Percentiles rank a stretch among this genome's conserved stretches.
Evolutionary conservation across 2,329 filamentous ascomycete species (phyloP).

Genomic region (Diaporthe nobilis): DNA sequence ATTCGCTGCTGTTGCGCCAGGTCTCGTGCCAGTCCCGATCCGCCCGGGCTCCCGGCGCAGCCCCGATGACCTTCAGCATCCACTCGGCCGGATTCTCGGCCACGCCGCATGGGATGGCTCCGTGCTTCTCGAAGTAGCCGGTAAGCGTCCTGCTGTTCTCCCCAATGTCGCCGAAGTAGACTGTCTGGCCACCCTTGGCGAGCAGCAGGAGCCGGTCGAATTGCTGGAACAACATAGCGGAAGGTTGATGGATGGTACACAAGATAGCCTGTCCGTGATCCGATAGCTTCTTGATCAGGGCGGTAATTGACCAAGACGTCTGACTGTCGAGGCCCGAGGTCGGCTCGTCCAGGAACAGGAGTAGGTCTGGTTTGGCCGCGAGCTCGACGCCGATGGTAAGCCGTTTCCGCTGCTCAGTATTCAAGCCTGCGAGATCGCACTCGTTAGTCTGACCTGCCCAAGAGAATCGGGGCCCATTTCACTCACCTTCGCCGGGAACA

Average conservation of each 20-base stretch:
- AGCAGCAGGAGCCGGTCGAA: conserved; percentile 85
- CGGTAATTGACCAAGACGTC: conserved; percentile 90
- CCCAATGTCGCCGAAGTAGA: conserved; percentile 85
- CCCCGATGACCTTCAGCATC: conserved; percentile 77
- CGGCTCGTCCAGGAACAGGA: conserved; percentile 94
- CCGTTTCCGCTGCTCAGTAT: conserved; percentile 49
- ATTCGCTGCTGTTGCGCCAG: conserved; percentile 74
- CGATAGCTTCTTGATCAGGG: conserved; percentile 87
- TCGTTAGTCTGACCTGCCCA: conserved; percentile 2
- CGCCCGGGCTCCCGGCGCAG: conserved; percentile 73
- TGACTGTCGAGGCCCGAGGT: conserved; percentile 92
- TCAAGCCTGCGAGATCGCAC: conserved; percentile 47
- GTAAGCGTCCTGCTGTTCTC: conserved; percentile 77
- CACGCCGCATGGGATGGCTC: conserved; percentile 73
- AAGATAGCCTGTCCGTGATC: conserved; percentile 90
- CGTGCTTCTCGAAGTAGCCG: conserved; percentile 82
- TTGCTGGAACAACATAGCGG: conserved; percentile 90
- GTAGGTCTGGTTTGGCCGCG: conserved; percentile 87
- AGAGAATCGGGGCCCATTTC: neutral
- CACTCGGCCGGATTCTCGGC: conserved; percentile 86
- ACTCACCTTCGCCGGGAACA: conserved; percentile 72
- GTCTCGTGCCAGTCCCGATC: conserved; percentile 75
- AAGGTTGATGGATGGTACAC: conserved; percentile 94
- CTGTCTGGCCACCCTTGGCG: conserved; percentile 78
- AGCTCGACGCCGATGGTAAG: conserved; percentile 86